Evolutionary conservation across 2,329 filamentous ascomycete species (phyloP), one percentile per base, ranked within the genome.

Genomic region (Exophiala spinifera): DNA sequence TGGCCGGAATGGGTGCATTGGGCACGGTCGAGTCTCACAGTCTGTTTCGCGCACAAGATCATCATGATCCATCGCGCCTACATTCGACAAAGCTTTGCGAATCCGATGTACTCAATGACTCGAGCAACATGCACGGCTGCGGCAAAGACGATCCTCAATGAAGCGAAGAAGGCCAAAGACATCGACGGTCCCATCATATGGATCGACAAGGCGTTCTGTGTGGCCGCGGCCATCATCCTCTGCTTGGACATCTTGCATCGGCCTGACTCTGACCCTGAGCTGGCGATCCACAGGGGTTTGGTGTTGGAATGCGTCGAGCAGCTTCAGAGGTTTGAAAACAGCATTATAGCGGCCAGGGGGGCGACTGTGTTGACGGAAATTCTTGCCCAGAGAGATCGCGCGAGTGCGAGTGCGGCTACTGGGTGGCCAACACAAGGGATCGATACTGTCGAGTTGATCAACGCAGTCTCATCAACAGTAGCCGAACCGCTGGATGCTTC

Each of bases 41-140:
- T 73, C 13, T 73, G 70, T 28, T 64, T 66, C 6, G 67, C 69
- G 7, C 73, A 76, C 36, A 76, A 76, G 53, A 69, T 74, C 15
- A 75, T 76, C 55, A 75, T 75, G 73, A 68, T 74, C 14, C 60
- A 62, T 49, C 67, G 74, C 37, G 70, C 68, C 37, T 76, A 75
- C 49, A 59, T 76, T 2, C 70, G 70, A 36, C 63, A 67, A 34
- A 74, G 72, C 46, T 75, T 76, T 57, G 71, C 69, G 2, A 71
- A 73, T 37, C 65, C 65, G 1, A 67, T 70, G n/a, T 76, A 72
- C 49, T 67, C 67, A 2, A 72, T 74, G 51, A 75, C 70, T 6
- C 66, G 73, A 19, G 70, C 70, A 62, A 74, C 73, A 0, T 74
- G 72, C 48, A 66, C 70, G 42, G 70, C 67, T 11, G 70, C 72